phyloP scores from a whole-genome alignment of 2,329 filamentous ascomycete genomes.

The Myriosclerotinia curreyana region DNA sequence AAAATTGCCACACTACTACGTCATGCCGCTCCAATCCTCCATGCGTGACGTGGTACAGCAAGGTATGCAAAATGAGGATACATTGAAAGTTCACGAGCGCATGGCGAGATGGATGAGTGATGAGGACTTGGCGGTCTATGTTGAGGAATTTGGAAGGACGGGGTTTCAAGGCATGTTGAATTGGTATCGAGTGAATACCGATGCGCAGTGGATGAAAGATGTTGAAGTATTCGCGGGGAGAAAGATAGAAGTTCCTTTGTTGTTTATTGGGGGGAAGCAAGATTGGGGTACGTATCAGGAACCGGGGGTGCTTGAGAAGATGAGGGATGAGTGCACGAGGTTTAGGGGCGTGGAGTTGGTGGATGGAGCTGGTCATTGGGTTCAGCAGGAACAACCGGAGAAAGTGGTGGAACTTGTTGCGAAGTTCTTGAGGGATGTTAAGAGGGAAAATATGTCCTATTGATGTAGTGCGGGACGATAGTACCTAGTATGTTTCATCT shows the following conservation, averaged over 20 bases:
- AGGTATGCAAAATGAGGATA: constrained; percentile 55
- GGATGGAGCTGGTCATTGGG: constrained; percentile 65
- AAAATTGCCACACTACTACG: constrained; percentile 64
- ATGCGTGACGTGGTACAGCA: constrained; percentile 58
- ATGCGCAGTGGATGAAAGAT: constrained; percentile 48
- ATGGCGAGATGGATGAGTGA: constrained; percentile 52
- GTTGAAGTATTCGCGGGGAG: constrained; percentile 57
- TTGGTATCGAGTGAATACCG: constrained; percentile 62
- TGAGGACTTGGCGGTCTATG: constrained; percentile 58
- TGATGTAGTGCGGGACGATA: too few species aligned
- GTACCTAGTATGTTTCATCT: too few species aligned
- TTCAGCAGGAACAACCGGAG: constrained; percentile 63
- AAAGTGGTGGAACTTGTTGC: constrained; percentile 49
- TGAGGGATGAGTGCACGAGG: constrained; percentile 50
- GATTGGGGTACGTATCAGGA: constrained; percentile 70
- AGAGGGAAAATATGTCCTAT: constrained; percentile 7
- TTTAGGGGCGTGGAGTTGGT: constrained; percentile 54
- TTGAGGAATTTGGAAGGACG: constrained; percentile 56
- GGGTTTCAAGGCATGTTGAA: constrained; percentile 65
- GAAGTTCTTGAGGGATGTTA: constrained; percentile 40
- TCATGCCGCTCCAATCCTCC: constrained; percentile 56
- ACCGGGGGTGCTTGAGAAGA: constrained; percentile 59
- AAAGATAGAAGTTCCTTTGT: constrained; percentile 58
- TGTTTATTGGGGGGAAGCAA: constrained; percentile 58
- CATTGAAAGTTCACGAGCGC: constrained; percentile 41